Conservation (phyloP, 495 filamentous ascomycete species). For the Eremomyces bilateralis region DNA sequence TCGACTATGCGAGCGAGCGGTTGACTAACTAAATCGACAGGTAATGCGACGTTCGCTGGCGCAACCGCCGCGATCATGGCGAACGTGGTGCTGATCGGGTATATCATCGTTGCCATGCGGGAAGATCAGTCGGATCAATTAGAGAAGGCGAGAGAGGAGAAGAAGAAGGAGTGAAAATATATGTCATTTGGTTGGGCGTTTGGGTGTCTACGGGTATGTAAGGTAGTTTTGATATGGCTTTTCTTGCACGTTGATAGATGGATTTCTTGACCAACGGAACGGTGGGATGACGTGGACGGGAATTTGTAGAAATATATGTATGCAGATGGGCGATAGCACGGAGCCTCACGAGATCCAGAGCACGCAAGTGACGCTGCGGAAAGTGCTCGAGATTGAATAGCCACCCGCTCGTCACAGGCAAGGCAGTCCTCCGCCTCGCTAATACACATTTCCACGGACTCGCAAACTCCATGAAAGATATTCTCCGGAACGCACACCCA, state of each 20-base stretch:
- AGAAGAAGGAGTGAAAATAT: conserved; percentile 33
- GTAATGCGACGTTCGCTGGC: conserved; percentile 71
- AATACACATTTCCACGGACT: too few species aligned
- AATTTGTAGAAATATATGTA: background rate
- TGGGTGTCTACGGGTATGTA: background rate
- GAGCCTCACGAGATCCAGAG: too few species aligned
- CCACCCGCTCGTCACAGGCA: too few species aligned
- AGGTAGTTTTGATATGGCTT: background rate
- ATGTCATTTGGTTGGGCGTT: too few species aligned
- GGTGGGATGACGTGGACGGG: background rate
- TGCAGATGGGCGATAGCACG: background rate
- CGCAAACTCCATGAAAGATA: too few species aligned
- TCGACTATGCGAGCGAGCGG: background rate
- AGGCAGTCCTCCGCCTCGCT: too few species aligned
- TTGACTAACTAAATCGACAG: conserved; percentile 21
- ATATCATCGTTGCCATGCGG: conserved; percentile 75
- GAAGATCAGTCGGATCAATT: conserved; percentile 61
- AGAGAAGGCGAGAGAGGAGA: conserved; percentile 29
- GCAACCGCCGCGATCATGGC: conserved; percentile 69
- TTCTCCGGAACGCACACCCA: too few species aligned
- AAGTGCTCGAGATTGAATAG: too few species aligned
- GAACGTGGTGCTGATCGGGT: conserved; percentile 77
- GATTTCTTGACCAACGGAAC: too few species aligned
- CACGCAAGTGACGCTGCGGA: too few species aligned
- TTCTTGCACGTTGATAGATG: background rate